Conservation (phyloP, 768 basidiomycete species). For the Lactifluus piperatus region DNA sequence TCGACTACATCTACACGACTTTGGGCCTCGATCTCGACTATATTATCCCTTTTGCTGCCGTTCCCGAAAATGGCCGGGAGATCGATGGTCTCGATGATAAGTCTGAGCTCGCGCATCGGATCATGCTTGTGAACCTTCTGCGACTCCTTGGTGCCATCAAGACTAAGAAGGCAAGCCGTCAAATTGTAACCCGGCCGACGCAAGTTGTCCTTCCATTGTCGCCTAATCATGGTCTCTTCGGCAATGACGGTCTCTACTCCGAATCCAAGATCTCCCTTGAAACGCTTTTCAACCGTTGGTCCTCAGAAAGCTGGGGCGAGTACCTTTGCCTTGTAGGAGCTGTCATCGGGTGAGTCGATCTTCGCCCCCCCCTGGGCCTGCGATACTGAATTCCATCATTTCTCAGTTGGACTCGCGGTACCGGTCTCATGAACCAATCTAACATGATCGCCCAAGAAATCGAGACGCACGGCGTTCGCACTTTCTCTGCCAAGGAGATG, state of each 20-base stretch:
- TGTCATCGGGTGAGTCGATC: no score
- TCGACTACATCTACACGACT: conserved; percentile 96
- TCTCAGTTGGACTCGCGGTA: conserved; percentile 99
- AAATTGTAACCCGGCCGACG: no score
- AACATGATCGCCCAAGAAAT: conserved; percentile 92
- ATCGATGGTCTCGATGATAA: conserved; percentile 96
- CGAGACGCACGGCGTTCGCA: conserved; percentile 88
- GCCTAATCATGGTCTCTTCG: conserved; percentile 96
- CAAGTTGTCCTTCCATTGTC: conserved; percentile 97
- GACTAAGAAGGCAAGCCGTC: conserved; percentile 92
- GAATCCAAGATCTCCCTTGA: no score
- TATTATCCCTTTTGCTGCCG: conserved; percentile 95
- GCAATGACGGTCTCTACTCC: conserved; percentile 95
- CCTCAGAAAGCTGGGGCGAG: no score
- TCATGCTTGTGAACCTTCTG: no score
- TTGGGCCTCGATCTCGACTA: conserved; percentile 97
- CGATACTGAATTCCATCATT: no score
- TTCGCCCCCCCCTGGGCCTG: no score
- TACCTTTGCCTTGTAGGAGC: no score
- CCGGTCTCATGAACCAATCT: conserved; percentile 92
- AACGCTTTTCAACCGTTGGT: no score
- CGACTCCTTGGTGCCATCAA: conserved; percentile 97
- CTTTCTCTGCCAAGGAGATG: no score
- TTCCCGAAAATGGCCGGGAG: conserved; percentile 97
- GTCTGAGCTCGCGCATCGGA: conserved; percentile 97